Conservation (phyloP, 176 grass and related monocot species). For the Alloteropsis semialata region DNA sequence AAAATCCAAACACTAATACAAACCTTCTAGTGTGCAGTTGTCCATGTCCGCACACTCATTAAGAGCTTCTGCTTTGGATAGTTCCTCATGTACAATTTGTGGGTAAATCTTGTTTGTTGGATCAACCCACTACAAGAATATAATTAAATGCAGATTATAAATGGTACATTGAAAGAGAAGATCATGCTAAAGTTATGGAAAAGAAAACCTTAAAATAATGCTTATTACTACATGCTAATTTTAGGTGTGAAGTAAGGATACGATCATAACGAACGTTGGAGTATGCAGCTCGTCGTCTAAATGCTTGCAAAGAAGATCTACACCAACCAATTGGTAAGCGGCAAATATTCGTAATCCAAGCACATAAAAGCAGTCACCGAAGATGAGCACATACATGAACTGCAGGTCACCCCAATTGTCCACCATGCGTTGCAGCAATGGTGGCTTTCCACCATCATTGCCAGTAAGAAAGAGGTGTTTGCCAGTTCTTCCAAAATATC, state of each 20-base stretch:
- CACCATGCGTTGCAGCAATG: slow-evolving; percentile 85
- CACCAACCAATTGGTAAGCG: slow-evolving; percentile 38
- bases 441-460: slow-evolving; percentile 75
- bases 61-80: slow-evolving; percentile 61
- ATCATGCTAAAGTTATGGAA: slow-evolving; percentile 44
- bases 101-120: slow-evolving; percentile 70
- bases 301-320: slow-evolving; percentile 83
- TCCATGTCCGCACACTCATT: slow-evolving; percentile 39
- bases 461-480: slow-evolving; percentile 92
- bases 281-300: slow-evolving; percentile 82
- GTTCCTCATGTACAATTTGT: slow-evolving; percentile 89
- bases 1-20: slow-evolving; percentile 1
- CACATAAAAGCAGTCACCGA: slow-evolving; percentile 17
- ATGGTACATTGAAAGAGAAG: slow-evolving; percentile 10
- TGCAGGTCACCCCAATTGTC: slow-evolving; percentile 62
- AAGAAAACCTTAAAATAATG: slow-evolving; percentile 21
- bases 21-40: slow-evolving; percentile 76
- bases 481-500: slow-evolving; percentile 94
- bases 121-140: slow-evolving; percentile 62
- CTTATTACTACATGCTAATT: slow-evolving; percentile 1
- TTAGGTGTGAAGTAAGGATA: slow-evolving; percentile 55
- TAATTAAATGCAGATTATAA: slow-evolving; percentile 7
- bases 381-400: slow-evolving; percentile 79
- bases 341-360: slow-evolving; percentile 24
- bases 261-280: slow-evolving; percentile 89